Evolutionary conservation across 1,284 basidiomycete genomes (phyloP), one percentile per base, ranked within the genome.

Genomic region (Ceratobasidium theobromae): DNA sequence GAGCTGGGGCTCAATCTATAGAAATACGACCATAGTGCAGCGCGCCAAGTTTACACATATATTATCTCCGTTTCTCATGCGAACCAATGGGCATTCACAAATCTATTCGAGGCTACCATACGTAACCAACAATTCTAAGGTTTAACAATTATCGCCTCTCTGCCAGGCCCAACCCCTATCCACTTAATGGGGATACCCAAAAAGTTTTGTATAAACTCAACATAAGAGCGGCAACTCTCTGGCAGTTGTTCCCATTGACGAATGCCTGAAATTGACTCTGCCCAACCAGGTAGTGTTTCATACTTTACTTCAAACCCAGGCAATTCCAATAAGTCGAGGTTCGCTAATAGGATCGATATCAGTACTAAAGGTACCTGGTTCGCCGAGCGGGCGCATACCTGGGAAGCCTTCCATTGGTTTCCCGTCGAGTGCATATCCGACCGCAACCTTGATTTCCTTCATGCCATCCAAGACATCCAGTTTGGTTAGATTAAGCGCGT

Each of bases 401-500:
- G 96, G 96, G 84, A 99, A 98, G 41, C 92, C 89, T 14, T 81
- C 75, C 21, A 97, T 80, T 73, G 90, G 86, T 73, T 89, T 83
- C 43, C 88, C 94, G 67, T 94, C 84, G 27, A 92, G 76, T 64
- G 83, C 78, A 78, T 99, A 99, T 73, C 84, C 87, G 51, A 91
- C 84, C 8, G 84, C 95, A 32, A 99, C 82, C 79, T 96, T 93
- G 81, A 99, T 91, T 79, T 96, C 92, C 1, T 84, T 77, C 46
- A 99, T 82, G 57, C 83, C 80, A 73, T 98, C 95, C 45, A 99
- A 82, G 14, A 99, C 82, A 73, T 99, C 96, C 67, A 99, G 86
- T 77, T 99, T 99, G 69, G 96, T 99, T 72, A 99, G 81, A 79
- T 99, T 99, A 71, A 98, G 81, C 66, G 80, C 77, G 73, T 96